Base-by-base conservation (phyloP, 257 asterid genomes). In the Gentiana macrophylla region DNA sequence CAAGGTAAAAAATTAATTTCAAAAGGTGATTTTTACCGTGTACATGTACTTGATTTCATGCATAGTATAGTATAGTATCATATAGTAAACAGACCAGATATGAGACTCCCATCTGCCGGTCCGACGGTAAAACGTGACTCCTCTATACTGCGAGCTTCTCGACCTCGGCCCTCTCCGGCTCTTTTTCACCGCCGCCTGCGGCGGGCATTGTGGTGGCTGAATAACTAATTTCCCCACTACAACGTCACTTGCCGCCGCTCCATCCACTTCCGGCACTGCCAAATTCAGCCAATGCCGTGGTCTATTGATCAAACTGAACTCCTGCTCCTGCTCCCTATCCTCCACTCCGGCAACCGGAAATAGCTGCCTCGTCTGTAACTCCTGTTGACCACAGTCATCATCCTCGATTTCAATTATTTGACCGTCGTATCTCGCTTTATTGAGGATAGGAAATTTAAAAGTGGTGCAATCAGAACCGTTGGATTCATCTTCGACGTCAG, bases 51-150 rank as follows among this genome's bases (percentile, higher is more conserved):
- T 12, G 6, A 2, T 7, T 49, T 13, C 24, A 50, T 2, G 10
- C 32, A 50, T 53, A 4, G 2, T 3, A 11, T n/a, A 12, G 4
- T 37, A 12, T 6, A 4, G 24, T 12, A 55, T 55, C 1, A 2
- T 7, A 37, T 55, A 5, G 6, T 43, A 52, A 38, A 59, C 57
- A 12, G 44, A 88, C 97, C 97, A 90, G 80, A 90, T 90, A 64
- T 90, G 96, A 5, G 97, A 90, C 72, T 90, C 97, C 97, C 97
- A 90, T 82, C 97, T 77, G 34, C 97, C 97, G 54, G 96, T 86
- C 65, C 97, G 76, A 54, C 96, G 84, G 68, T 90, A 90, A 72
- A 90, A 90, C 65, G 97, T 90, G 57, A 90, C 96, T 9, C 97
- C 97, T n/a, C 96, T 86, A 63, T 86, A 90, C 71, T 90, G 97